These are phyloP conservation scores for Stephania cephalantha DNA, from an alignment of 164 flowering plant species.

Conservation along the genomic window DNA sequence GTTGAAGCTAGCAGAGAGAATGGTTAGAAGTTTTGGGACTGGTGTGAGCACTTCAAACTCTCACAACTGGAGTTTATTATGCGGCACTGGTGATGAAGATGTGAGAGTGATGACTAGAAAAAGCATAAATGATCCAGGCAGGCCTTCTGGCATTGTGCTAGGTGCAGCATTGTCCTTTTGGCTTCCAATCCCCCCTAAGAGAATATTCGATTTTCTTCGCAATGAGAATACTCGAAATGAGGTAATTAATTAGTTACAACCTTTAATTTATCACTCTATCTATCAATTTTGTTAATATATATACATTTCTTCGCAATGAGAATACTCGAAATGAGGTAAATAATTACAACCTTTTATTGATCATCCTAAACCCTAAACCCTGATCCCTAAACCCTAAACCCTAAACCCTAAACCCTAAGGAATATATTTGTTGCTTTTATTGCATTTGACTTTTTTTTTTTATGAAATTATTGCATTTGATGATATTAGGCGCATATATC, in stretches of 20 bases:
- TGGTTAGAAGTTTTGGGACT: constrained; percentile 72
- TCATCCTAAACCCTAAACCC: too few relatives aligned
- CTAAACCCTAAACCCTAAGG: too few relatives aligned
- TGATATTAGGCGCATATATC: too few relatives aligned
- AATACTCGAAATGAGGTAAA: too few relatives aligned
- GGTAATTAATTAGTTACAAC: constrained; percentile 26
- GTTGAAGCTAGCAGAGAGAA: constrained; percentile 83
- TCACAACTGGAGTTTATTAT: constrained; percentile 75
- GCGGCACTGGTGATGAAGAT: constrained; percentile 71
- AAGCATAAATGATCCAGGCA: constrained; percentile 82
- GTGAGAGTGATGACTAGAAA: constrained; percentile 85
- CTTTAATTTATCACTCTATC: too few relatives aligned
- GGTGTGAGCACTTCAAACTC: constrained; percentile 88
- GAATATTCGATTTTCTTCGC: constrained; percentile 72
- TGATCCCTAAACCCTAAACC: too few relatives aligned
- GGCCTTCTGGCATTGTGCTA: constrained; percentile 87
- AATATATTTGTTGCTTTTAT: too few relatives aligned
- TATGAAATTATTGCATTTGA: too few relatives aligned
- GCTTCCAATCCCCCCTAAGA: constrained; percentile 69
- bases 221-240: constrained; percentile 68
- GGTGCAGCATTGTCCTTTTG: constrained; percentile 91
- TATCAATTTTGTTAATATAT: too few relatives aligned
- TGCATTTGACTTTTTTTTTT: too few relatives aligned
- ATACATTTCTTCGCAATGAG: too few relatives aligned
- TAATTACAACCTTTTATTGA: too few relatives aligned